Evolutionary conservation across 2,329 filamentous ascomycete species (phyloP).

Genomic region (Trichothecium roseum): DNA sequence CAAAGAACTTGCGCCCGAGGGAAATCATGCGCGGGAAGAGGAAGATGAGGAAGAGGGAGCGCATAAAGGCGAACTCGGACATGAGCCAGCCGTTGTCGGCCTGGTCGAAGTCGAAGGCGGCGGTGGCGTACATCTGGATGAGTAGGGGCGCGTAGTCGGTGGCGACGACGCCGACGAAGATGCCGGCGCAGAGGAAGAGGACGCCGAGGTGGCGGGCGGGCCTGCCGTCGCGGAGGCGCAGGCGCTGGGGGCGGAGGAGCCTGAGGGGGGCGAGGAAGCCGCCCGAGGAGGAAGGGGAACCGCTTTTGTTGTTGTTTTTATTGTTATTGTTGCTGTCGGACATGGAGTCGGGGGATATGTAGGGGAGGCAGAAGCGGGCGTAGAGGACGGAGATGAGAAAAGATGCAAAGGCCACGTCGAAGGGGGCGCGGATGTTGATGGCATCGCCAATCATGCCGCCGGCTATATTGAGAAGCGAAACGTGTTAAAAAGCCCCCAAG

Average conservation of each 20-base stretch:
- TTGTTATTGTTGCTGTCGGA: conserved; percentile 15
- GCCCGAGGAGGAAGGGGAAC: conserved; percentile 23
- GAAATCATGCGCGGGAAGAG: conserved; percentile 43
- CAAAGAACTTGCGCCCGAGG: conserved; percentile 21
- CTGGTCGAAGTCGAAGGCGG: conserved; percentile 43
- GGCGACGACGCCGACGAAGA: conserved; percentile 57
- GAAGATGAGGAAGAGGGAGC: conserved; percentile 43
- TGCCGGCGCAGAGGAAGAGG: conserved; percentile 52
- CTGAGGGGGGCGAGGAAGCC: conserved; percentile 54
- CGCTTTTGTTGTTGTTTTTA: no score
- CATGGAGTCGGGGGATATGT: conserved; percentile 35
- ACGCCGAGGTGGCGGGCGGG: conserved; percentile 48
- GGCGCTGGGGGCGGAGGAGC: conserved; percentile 48
- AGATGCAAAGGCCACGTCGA: conserved; percentile 49
- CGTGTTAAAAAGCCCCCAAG: background rate
- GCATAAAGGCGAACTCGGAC: conserved; percentile 43
- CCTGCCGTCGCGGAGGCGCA: conserved; percentile 38
- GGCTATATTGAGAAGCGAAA: no score
- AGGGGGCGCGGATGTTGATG: conserved; percentile 54
- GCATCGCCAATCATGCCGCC: conserved; percentile 55
- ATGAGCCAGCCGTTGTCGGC: conserved; percentile 46
- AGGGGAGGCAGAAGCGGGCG: conserved; percentile 30
- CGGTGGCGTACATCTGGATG: conserved; percentile 48
- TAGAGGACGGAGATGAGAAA: conserved; percentile 38
- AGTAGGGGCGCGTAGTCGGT: conserved; percentile 58